Base-by-base conservation (phyloP, 805 yeast genomes). In the Saturnispora saitoi region DNA sequence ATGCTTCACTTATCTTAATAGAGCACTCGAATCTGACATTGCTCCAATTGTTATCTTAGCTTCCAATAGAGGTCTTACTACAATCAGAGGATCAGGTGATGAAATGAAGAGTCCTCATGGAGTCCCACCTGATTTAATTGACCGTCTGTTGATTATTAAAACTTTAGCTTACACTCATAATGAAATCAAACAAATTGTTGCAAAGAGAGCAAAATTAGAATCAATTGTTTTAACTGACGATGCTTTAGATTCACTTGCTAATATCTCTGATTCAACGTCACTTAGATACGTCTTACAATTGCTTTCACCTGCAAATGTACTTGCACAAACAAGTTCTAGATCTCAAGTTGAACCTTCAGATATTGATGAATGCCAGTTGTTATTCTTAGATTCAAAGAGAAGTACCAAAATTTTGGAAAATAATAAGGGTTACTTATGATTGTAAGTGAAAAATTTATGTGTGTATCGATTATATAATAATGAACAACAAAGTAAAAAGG, bases 21-120 rank as follows among this genome's bases (percentile, higher is more conserved):
- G 97, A 57, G 99, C 99, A 10, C 73, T 93, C 51, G 99, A 93
- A 71, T 95, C 89, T 60, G 95, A 89, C 53, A 84, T 93, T 66
- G 86, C 98, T 14, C 99, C 99, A 32, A 87, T 93, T 62, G 96
- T 93, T 38, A 86, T 93, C 54, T 86, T 93, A 95, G 99, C 99
- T 41, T 90, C 99, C 24, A 93, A 93, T 70, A 78, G 97, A 66
- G 99, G 99, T 47, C 76, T 91, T 50, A 78, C 96, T n/a, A 82
- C 78, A 52, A 89, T 96, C 22, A 79, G 96, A 61, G 99, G 99
- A 46, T 87, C 98, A 29, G 48, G 43, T 19, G 83, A 80, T 62
- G 88, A 88, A 70, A 50, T 58, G 24, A 85, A 83, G 67, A 84
- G 96, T 1, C 96, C 99, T 20, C 99, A 93, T 65, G 99, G 99